A percentile compares a stretch with the other conserved stretches of the same genome.
Evolutionary conservation across 148 eudicot species (phyloP).

Genomic region (Vaccinium myrtillus): DNA sequence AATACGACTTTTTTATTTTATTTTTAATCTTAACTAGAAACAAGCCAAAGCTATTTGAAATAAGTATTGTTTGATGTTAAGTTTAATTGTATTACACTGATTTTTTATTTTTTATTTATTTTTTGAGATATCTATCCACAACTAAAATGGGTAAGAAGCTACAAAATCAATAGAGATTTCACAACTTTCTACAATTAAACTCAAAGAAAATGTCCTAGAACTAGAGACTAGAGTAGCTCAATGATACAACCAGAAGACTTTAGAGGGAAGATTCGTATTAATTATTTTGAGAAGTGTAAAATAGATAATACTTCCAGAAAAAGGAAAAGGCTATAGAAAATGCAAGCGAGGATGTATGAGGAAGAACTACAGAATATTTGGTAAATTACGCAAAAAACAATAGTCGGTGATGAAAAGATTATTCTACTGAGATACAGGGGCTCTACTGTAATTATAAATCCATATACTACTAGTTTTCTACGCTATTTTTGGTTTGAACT

Average conservation of each 20-base stretch:
- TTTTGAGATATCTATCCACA: too few species aligned
- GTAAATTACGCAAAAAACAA: not conserved
- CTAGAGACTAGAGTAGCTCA: not conserved
- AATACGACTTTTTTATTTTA: too few species aligned
- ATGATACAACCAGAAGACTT: not conserved
- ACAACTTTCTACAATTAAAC: not conserved
- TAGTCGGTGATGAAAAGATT: not conserved
- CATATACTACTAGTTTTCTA: not conserved
- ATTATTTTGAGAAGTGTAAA: not conserved
- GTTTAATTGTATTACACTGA: too few species aligned
- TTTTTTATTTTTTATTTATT: too few species aligned
- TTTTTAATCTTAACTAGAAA: too few species aligned
- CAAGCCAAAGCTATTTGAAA: too few species aligned
- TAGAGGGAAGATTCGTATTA: not conserved
- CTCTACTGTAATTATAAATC: not conserved
- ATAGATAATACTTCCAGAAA: too few species aligned
- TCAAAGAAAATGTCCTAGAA: not conserved
- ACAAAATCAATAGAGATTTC: not conserved
- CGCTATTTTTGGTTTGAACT: not conserved
- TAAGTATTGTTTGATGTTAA: too few species aligned
- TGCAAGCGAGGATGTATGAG: not conserved
- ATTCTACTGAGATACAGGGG: constrained; percentile 11
- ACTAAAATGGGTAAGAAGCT: too few species aligned
- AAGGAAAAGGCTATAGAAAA: not conserved
- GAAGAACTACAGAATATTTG: not conserved